Conservation (phyloP, 306 rosid genomes). For the Alnus glutinosa region DNA sequence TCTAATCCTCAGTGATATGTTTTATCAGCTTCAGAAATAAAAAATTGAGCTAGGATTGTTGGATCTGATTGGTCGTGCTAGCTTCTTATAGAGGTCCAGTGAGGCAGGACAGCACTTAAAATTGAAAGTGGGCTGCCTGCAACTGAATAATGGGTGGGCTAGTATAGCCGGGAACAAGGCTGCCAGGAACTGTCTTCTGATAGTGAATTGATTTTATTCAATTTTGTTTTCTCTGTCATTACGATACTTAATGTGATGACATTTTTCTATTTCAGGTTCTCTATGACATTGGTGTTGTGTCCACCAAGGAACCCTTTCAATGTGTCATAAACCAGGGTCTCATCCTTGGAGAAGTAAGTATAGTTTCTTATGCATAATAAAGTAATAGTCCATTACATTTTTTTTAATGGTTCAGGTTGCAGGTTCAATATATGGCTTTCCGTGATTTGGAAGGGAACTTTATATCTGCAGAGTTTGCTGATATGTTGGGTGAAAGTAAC, state of each 20-base stretch:
- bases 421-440: conserved; percentile 90
- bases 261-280: conserved; percentile 76
- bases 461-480: conserved; percentile 64
- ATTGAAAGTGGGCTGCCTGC: background rate
- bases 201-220: background rate
- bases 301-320: conserved; percentile 94
- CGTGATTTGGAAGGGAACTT: conserved; percentile 70
- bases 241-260: conserved; percentile 13
- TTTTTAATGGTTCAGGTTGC: conserved; percentile 52
- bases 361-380: conserved; percentile 27
- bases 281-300: conserved; percentile 84
- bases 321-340: conserved; percentile 99
- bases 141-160: conserved; percentile 4
- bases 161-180: conserved; percentile 9
- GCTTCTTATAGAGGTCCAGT: background rate
- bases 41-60: background rate
- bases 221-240: conserved; percentile 13
- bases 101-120: background rate
- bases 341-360: conserved; percentile 90
- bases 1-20: background rate
- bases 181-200: background rate
- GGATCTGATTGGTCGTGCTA: background rate
- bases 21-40: background rate
- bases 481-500: conserved; percentile 46
- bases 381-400: conserved; percentile 10